Evolutionary conservation across 2,329 filamentous ascomycete species (phyloP).

Genomic region (Sporothrix luriei): DNA sequence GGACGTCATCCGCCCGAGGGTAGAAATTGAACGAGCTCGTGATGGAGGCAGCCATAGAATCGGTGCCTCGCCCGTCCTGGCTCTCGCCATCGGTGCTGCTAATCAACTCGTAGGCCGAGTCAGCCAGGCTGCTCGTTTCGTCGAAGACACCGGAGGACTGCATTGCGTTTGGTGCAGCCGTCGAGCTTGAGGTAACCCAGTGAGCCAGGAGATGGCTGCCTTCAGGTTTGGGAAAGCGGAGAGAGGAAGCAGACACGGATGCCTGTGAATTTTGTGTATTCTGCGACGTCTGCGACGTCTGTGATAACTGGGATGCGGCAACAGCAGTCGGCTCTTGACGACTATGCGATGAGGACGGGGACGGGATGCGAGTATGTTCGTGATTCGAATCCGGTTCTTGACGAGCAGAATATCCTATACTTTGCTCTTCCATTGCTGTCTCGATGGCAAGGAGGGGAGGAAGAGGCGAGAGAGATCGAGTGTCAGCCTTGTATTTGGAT

Average conservation of each 20-base stretch:
- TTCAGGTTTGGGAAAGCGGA: constrained; percentile 60
- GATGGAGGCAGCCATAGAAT: constrained; percentile 49
- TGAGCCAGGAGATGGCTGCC: constrained; percentile 60
- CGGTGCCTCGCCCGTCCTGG: constrained; percentile 53
- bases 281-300: background rate
- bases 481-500: constrained; percentile 31
- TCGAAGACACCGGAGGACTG: constrained; percentile 46
- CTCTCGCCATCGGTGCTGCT: constrained; percentile 57
- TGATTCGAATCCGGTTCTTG: constrained; percentile 3
- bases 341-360: constrained; percentile 21
- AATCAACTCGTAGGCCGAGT: constrained; percentile 62
- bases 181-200: constrained; percentile 62
- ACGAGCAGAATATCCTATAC: constrained; percentile 33
- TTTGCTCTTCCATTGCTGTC: constrained; percentile 35
- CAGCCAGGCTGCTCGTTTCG: constrained; percentile 55
- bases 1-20: constrained; percentile 39
- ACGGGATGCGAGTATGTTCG: constrained; percentile 31
- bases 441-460: constrained; percentile 20
- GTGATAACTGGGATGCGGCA: background rate
- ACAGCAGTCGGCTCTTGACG: background rate
- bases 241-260: constrained; percentile 50
- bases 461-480: constrained; percentile 5
- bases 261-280: background rate
- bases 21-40: constrained; percentile 37
- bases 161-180: constrained; percentile 49